Evolutionary conservation across 257 asterid species (phyloP), one percentile per base, ranked within the genome.

Genomic region (Nemophila menziesii): DNA sequence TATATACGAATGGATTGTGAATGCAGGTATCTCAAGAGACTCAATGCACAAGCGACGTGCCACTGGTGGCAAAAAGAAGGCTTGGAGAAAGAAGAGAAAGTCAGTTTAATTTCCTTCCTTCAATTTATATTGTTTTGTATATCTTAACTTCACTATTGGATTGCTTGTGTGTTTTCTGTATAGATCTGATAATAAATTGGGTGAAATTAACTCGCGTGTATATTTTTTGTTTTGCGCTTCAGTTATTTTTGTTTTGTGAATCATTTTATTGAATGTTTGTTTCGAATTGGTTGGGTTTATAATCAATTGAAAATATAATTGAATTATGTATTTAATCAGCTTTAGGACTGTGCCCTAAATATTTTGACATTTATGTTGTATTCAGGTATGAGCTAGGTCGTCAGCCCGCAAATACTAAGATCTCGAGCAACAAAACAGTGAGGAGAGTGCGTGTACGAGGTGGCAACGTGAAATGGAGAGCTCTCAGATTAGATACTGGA

Each of bases 301-400:
- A 26, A 26, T 26, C 5, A 26, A 5, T 26, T 26, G 33, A 26
- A 2, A 2, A 5, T 29, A 13, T 29, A 7, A 29, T 7, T 7
- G 36, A 29, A 29, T 13, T 13, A 2, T 29, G 36, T 29, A 7
- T 29, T 29, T 29, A 29, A 29, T 29, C 7, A n/a, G n/a, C 36
- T 29, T 24, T 24, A 29, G 36, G 36, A 29, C n/a, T n/a, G n/a
- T 29, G 36, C 36, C 7, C 9, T 29, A 5, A 20, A 44, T 22
- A 2, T 33, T 10, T n/a, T 15, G 6, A 2, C 24, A 14, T 21
- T 17, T 37, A 19, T 10, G 11, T 49, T 26, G 11, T 33, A 5
- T 44, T 8, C 15, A 77, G 92, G 85, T 82, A 83, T 43, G 94
- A 79, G 77, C 92, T 79, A 12, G 94, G 94, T 12, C 74, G 92